These are phyloP conservation scores for Fonsecaea multimorphosa DNA, from an alignment of 2,329 filamentous ascomycete species.

Conservation along the genomic window DNA sequence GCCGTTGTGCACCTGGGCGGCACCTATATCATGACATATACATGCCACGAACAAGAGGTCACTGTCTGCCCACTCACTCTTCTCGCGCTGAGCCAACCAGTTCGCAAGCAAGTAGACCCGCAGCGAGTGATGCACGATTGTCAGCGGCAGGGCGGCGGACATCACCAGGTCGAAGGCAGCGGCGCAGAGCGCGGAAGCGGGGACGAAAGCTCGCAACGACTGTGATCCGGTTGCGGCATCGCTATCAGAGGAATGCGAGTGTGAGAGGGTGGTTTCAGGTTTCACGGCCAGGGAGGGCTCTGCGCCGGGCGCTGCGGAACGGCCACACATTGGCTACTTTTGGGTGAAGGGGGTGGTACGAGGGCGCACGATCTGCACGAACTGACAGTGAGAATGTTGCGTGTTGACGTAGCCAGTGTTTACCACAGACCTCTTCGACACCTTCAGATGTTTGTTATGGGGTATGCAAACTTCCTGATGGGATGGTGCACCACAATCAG, in stretches of 20 bases:
- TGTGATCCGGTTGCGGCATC: constrained; percentile 2
- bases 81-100: constrained; percentile 35
- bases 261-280: constrained; percentile 34
- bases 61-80: constrained; percentile 31
- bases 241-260: constrained; percentile 12
- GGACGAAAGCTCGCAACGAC: constrained; percentile 21
- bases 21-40: constrained; percentile 48
- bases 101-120: constrained; percentile 40
- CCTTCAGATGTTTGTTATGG: constrained; percentile 12
- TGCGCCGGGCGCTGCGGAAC: constrained; percentile 61
- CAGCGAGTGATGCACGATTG: constrained; percentile 42
- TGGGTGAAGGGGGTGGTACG: constrained; percentile 14
- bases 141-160: constrained; percentile 33
- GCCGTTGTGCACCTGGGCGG: constrained; percentile 41
- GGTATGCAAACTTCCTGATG: constrained; percentile 10
- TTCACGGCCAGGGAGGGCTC: constrained; percentile 15
- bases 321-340: constrained; percentile 72
- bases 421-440: constrained; percentile 5
- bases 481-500: constrained; percentile 12
- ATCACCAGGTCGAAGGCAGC: constrained; percentile 34
- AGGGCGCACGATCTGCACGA: constrained; percentile 10
- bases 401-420: constrained; percentile 12
- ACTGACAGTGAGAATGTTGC: constrained; percentile 8
- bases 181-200: constrained; percentile 22
- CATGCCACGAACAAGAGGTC: constrained; percentile 42